Percentiles rank a stretch among this genome's conserved stretches.
These are phyloP conservation scores for Pseudocercospora fijiensis DNA, from an alignment of 2,329 filamentous ascomycete species.

Conservation along the genomic window DNA sequence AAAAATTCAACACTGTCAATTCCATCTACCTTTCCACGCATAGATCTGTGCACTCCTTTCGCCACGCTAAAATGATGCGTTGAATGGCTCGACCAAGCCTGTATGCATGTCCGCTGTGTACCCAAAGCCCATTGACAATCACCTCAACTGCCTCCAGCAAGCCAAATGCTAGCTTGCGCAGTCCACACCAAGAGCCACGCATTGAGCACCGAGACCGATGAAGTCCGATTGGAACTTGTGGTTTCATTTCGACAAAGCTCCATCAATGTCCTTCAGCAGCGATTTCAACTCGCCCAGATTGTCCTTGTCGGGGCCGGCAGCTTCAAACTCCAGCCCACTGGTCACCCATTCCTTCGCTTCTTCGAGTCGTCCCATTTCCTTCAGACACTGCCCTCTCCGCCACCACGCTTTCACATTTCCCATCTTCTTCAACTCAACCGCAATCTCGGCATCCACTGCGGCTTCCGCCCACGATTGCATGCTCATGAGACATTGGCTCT, in stretches of 20 bases:
- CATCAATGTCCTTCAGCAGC: slow-evolving; percentile 31
- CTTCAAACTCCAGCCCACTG: slow-evolving; percentile 66
- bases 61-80: background rate
- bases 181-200: background rate
- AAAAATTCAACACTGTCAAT: background rate
- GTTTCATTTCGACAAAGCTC: slow-evolving; percentile 21
- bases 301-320: slow-evolving; percentile 36
- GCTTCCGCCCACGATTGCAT: slow-evolving; percentile 80
- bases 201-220: too few relatives aligned
- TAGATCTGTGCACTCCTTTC: background rate
- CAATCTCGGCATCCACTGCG: slow-evolving; percentile 81
- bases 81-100: background rate
- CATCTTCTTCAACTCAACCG: slow-evolving; percentile 79
- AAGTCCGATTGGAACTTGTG: background rate
- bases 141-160: too few relatives aligned
- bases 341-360: slow-evolving; percentile 80
- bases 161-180: background rate
- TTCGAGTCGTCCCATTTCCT: slow-evolving; percentile 84
- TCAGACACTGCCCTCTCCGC: slow-evolving; percentile 76
- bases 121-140: background rate
- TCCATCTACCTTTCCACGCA: background rate
- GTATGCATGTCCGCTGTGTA: background rate
- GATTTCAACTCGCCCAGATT: slow-evolving; percentile 35
- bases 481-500: slow-evolving; percentile 87
- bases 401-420: slow-evolving; percentile 96